A percentile compares a stretch with the other conserved stretches of the same genome.
phyloP scores from a whole-genome alignment of 129 eudicot species.

The Centella asiatica region DNA sequence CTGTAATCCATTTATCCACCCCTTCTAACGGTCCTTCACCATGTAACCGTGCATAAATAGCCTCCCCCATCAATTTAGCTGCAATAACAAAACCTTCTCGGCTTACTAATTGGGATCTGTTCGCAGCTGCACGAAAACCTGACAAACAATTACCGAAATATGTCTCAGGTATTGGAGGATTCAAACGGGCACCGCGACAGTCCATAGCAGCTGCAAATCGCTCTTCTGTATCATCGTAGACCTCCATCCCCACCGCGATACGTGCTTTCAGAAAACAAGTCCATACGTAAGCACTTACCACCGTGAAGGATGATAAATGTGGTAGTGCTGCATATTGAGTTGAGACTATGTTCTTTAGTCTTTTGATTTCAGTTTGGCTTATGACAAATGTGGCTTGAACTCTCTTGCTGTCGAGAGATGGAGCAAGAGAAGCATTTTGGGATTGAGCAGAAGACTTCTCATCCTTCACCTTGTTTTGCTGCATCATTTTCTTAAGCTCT shows the following conservation, averaged over 20 bases:
- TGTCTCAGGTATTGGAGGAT: constrained; percentile 37
- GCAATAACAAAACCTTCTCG: constrained; percentile 34
- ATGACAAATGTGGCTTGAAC: constrained; percentile 30
- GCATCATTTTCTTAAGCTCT: not conserved
- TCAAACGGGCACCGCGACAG: constrained; percentile 43
- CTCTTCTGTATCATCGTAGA: constrained; percentile 29
- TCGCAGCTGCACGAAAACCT: constrained; percentile 21
- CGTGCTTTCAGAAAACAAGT: constrained; percentile 31
- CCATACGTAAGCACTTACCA: constrained; percentile 30
- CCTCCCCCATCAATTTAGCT: constrained; percentile 26
- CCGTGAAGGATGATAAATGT: constrained; percentile 28
- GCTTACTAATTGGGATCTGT: constrained; percentile 18
- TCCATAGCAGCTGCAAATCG: constrained; percentile 25
- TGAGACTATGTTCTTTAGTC: constrained; percentile 23
- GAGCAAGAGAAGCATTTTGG: not conserved
- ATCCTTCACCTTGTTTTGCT: not conserved
- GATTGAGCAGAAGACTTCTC: no score
- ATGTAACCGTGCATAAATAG: constrained; percentile 24
- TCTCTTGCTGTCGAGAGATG: no score
- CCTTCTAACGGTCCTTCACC: constrained; percentile 36
- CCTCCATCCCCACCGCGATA: not conserved
- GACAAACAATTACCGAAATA: constrained; percentile 51
- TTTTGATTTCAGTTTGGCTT: constrained; percentile 14
- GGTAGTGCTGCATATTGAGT: constrained; percentile 19
- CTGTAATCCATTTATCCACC: constrained; percentile 34